A percentile compares a stretch with the other conserved stretches of the same genome.
These are phyloP conservation scores for Monosporascus sp. DNA, from an alignment of 2,329 filamentous ascomycete species.

Conservation along the genomic window DNA sequence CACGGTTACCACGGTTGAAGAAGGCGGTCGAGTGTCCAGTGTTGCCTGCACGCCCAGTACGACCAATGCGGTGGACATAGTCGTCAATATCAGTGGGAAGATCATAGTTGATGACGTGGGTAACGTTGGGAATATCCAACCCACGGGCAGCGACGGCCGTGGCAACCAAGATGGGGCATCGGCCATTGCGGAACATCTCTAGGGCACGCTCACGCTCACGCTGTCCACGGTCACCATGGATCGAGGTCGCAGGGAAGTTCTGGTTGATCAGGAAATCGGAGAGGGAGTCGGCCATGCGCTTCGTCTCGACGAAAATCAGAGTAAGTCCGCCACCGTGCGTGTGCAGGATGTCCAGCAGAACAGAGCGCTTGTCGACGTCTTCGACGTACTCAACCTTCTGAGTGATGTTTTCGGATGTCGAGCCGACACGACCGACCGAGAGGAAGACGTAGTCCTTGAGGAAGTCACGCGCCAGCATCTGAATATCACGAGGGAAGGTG, in stretches of 20 bases:
- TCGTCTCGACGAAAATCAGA: constrained; percentile 97
- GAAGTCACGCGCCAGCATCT: constrained; percentile 98
- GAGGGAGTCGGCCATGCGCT: constrained; percentile 97
- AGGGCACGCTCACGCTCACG: constrained; percentile 97
- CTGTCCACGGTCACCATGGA: constrained; percentile 97
- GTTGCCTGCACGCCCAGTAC: constrained; percentile 99
- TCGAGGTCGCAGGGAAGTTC: constrained; percentile 95
- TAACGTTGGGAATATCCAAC: constrained; percentile 93
- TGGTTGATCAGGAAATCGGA: constrained; percentile 99
- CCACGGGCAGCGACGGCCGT: constrained; percentile 91
- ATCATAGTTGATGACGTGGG: constrained; percentile 98
- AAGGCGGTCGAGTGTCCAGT: constrained; percentile 97
- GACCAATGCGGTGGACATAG: constrained; percentile 98
- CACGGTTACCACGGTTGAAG: constrained; percentile 99
- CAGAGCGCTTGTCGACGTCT: constrained; percentile 94
- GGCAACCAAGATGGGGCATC: constrained; percentile 93
- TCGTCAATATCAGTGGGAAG: constrained; percentile 98
- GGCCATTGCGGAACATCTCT: constrained; percentile 93
- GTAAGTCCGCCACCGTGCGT: constrained; percentile 86
- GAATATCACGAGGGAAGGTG: constrained; percentile 97
- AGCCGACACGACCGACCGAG: constrained; percentile 96
- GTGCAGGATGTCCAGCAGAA: constrained; percentile 94
- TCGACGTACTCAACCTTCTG: constrained; percentile 98
- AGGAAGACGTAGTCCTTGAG: constrained; percentile 99
- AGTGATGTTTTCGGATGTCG: constrained; percentile 99